phyloP scores from a whole-genome alignment of 2,329 filamentous ascomycete species.

The Fusarium anguioides region DNA sequence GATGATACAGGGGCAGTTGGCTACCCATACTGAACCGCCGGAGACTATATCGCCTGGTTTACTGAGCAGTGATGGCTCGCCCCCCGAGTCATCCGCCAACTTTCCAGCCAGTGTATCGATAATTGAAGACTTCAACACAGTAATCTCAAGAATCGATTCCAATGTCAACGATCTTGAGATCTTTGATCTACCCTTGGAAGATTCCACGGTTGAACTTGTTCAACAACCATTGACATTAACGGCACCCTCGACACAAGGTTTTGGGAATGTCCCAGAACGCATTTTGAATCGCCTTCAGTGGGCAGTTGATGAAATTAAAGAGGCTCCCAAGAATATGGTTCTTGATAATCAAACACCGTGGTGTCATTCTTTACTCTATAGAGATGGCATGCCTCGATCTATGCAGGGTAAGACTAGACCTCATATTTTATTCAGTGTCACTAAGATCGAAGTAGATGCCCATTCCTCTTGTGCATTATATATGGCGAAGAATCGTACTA shows the following conservation, averaged over 20 bases:
- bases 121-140: slow-evolving; percentile 30
- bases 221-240: slow-evolving; percentile 38
- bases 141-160: slow-evolving; percentile 30
- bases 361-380: slow-evolving; percentile 64
- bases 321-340: slow-evolving; percentile 61
- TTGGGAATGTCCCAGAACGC: slow-evolving; percentile 41
- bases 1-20: not conserved
- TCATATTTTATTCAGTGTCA: not conserved
- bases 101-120: not conserved
- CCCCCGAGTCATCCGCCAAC: slow-evolving; percentile 1
- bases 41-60: slow-evolving; percentile 17
- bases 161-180: slow-evolving; percentile 15
- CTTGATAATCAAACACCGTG: slow-evolving; percentile 62
- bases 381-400: slow-evolving; percentile 60
- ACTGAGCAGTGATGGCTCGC: slow-evolving; percentile 14
- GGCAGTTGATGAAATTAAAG: slow-evolving; percentile 63
- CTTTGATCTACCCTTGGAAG: slow-evolving; percentile 28
- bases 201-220: slow-evolving; percentile 35
- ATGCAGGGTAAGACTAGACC: slow-evolving; percentile 59
- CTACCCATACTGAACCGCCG: not conserved
- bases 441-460: slow-evolving; percentile 55
- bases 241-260: slow-evolving; percentile 37
- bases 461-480: slow-evolving; percentile 65
- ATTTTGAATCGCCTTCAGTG: slow-evolving; percentile 52
- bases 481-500: slow-evolving; percentile 59